phyloP scores from a whole-genome alignment of 176 grass and related monocot genomes.

The Melocanna baccifera region DNA sequence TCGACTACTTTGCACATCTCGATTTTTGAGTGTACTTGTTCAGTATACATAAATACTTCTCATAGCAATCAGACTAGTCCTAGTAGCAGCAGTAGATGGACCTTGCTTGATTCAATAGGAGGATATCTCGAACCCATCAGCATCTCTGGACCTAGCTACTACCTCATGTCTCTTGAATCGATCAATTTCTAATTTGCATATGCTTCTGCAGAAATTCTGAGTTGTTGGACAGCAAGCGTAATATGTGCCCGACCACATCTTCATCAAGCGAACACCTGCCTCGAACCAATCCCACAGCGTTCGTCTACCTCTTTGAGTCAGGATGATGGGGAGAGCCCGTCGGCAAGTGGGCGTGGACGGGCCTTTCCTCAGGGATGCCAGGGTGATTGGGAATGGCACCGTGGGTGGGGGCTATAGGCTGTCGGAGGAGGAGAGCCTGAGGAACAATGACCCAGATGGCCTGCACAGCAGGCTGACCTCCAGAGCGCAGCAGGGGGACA shows the following conservation, averaged over 20 bases:
- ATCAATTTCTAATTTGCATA: not conserved
- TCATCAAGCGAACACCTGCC: constrained; percentile 1
- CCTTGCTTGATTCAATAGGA: no score
- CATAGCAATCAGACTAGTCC: no score
- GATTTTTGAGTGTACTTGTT: no score
- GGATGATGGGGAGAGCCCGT: constrained; percentile 45
- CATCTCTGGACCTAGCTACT: no score
- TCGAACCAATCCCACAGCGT: constrained; percentile 3
- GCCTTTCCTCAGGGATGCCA: constrained; percentile 23
- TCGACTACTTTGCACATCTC: no score
- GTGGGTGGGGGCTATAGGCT: constrained; percentile 14
- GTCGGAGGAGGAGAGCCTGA: constrained; percentile 25
- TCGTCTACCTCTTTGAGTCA: constrained; percentile 47
- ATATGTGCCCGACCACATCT: constrained; percentile 29
- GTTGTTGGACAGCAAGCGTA: constrained; percentile 27
- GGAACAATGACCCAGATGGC: constrained; percentile 26
- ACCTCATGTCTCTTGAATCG: not conserved
- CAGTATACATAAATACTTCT: no score
- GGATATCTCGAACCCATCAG: no score
- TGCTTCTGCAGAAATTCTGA: not conserved
- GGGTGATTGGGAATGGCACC: not conserved
- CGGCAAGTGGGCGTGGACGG: constrained; percentile 22
- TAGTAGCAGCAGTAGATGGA: no score
- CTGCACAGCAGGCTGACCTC: constrained; percentile 1
- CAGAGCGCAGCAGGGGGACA: constrained; percentile 5